Conservation (phyloP, 768 basidiomycete species). For the Agrocybe praecox region DNA sequence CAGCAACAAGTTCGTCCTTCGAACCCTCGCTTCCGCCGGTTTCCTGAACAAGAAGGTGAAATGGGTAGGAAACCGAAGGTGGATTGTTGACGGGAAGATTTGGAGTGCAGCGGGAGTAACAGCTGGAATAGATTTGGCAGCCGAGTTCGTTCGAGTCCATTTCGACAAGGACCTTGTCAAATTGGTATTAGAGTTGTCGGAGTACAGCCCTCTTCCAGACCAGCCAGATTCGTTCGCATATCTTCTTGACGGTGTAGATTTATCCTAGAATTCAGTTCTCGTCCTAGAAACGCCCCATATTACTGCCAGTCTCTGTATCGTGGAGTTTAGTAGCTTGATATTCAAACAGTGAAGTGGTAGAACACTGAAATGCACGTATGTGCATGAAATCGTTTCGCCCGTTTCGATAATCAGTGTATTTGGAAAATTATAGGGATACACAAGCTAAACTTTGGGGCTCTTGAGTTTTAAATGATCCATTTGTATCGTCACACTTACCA, state of each 20-base stretch:
- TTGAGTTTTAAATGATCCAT: background rate
- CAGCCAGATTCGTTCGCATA: constrained; percentile 26
- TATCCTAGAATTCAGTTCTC: constrained; percentile 1
- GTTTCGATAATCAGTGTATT: background rate
- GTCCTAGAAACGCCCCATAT: no score
- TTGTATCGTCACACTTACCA: background rate
- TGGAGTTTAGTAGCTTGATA: background rate
- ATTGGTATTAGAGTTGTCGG: constrained; percentile 18
- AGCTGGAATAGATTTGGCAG: constrained; percentile 27
- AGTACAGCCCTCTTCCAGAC: constrained; percentile 26
- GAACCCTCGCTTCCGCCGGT: constrained; percentile 7
- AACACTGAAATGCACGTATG: no score
- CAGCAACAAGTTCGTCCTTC: constrained; percentile 23
- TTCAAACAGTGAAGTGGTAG: background rate
- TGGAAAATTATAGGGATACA: background rate
- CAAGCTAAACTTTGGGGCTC: background rate
- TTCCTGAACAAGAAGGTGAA: constrained; percentile 24
- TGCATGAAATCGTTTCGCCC: background rate
- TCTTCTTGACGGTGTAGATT: constrained; percentile 22
- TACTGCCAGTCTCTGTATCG: background rate
- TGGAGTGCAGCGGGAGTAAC: constrained; percentile 30
- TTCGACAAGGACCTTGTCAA: constrained; percentile 24
- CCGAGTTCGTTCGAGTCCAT: constrained; percentile 25
- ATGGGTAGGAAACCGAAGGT: constrained; percentile 29
- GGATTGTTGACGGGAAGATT: constrained; percentile 28